Percentiles rank a stretch among this genome's conserved stretches.
Conservation (phyloP, 2,329 filamentous ascomycete genomes). For the Curvularia hawaiiensis region DNA sequence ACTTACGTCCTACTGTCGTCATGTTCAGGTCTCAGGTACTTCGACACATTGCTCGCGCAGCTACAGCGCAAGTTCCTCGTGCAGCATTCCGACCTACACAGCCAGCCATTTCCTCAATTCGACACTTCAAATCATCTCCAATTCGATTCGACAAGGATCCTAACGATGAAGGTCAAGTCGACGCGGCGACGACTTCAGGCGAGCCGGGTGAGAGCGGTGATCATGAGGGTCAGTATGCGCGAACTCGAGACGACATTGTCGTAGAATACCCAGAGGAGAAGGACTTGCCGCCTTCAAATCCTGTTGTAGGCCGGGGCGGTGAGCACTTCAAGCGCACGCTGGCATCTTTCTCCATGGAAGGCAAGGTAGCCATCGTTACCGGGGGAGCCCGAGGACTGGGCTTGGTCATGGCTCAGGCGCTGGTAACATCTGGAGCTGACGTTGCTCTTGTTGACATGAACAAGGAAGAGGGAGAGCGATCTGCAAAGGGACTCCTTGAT, state of each 20-base stretch:
- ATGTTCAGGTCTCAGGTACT: constrained; percentile 46
- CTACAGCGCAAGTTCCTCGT: constrained; percentile 36
- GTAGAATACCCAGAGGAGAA: constrained; percentile 79
- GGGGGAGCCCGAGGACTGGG: constrained; percentile 89
- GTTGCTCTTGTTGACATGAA: constrained; percentile 94
- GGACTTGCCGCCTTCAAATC: constrained; percentile 71
- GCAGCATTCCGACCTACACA: constrained; percentile 25
- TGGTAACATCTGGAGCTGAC: constrained; percentile 86
- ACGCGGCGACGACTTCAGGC: constrained; percentile 45
- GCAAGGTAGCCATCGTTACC: constrained; percentile 82
- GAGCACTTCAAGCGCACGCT: constrained; percentile 85
- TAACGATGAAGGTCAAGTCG: constrained; percentile 30
- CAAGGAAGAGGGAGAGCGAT: constrained; percentile 81
- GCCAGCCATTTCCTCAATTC: constrained; percentile 26
- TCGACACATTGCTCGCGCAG: constrained; percentile 37
- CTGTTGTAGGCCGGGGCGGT: constrained; percentile 77
- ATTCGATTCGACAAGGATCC: constrained; percentile 35
- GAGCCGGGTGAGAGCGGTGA: constrained; percentile 50
- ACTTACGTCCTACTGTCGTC: constrained; percentile 12
- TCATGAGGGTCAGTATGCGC: constrained; percentile 72
- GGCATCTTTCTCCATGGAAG: constrained; percentile 83
- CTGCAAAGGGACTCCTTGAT: constrained; percentile 74
- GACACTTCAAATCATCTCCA: constrained; percentile 38
- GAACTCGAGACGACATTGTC: constrained; percentile 78
- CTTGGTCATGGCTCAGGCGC: constrained; percentile 89